These are phyloP conservation scores for Gracilariopsis chorda DNA, from an alignment of 23 red algal species.

Conservation along the genomic window DNA sequence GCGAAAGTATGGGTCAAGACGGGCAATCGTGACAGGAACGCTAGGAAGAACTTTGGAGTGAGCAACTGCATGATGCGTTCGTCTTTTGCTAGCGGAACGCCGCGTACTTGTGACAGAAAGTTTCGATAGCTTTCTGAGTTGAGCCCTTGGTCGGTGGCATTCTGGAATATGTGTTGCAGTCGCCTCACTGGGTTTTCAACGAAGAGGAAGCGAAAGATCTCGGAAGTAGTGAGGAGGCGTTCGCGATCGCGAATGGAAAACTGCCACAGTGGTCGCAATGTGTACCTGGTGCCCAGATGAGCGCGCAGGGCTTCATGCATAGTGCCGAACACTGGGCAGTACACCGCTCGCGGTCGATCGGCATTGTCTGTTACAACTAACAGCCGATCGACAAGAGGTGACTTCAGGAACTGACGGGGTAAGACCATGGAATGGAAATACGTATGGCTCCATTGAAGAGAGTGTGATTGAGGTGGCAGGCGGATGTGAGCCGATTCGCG, in stretches of 20 bases:
- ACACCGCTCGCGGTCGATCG: background rate
- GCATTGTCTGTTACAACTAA: background rate
- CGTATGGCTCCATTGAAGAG: background rate
- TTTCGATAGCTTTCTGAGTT: background rate
- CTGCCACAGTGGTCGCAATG: background rate
- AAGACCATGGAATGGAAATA: background rate
- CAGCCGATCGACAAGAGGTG: background rate
- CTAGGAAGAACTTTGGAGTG: background rate
- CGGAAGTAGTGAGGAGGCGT: background rate
- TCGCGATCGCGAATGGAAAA: slow-evolving; percentile 26
- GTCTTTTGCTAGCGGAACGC: background rate
- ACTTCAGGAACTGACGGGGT: background rate
- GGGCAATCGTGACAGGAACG: background rate
- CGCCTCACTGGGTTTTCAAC: slow-evolving; percentile 1
- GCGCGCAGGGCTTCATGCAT: background rate
- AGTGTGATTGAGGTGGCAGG: background rate
- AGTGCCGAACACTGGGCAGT: background rate
- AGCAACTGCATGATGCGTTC: background rate
- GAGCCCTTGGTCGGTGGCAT: background rate
- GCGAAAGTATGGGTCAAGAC: background rate
- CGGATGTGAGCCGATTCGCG: background rate
- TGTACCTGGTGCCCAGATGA: background rate
- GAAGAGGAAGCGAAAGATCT: slow-evolving; percentile 4
- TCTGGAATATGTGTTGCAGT: background rate
- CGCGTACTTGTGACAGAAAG: background rate